Conservation (phyloP, 2,329 filamentous ascomycete species). For the Aureobasidium lini region DNA sequence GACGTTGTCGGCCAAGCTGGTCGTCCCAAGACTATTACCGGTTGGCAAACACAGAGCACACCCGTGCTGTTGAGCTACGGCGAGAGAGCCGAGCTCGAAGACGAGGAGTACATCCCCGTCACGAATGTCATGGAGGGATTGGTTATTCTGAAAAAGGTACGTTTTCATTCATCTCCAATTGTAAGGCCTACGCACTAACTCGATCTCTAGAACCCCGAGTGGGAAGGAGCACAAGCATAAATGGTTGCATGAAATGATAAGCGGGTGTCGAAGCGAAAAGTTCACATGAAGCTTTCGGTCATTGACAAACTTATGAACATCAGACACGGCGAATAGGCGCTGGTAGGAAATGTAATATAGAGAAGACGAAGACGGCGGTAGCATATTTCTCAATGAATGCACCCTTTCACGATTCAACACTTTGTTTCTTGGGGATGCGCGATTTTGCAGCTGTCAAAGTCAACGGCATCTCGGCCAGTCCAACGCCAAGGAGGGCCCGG, state of each 20-base stretch:
- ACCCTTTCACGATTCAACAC: slow-evolving; percentile 3
- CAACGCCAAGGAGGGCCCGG: not conserved
- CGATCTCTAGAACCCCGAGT: slow-evolving; percentile 25
- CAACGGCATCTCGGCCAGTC: not conserved
- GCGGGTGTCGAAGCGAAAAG: not conserved
- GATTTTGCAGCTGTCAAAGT: slow-evolving; percentile 3
- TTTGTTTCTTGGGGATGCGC: not conserved
- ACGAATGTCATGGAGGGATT: slow-evolving; percentile 88
- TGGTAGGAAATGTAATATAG: slow-evolving; percentile 12
- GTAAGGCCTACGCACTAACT: not conserved
- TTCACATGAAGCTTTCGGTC: not conserved
- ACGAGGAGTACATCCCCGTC: slow-evolving; percentile 92
- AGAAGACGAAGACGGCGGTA: not conserved
- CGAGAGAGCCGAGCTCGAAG: slow-evolving; percentile 91
- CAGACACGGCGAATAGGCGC: not conserved
- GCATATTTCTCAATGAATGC: slow-evolving; percentile 6
- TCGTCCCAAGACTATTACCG: slow-evolving; percentile 96
- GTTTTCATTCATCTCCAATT: slow-evolving; percentile 21
- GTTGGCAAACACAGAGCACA: slow-evolving; percentile 99
- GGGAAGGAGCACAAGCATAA: slow-evolving; percentile 21
- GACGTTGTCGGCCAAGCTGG: slow-evolving; percentile 97
- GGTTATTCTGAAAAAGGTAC: slow-evolving; percentile 93
- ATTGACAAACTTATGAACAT: not conserved
- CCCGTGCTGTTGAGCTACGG: slow-evolving; percentile 90
- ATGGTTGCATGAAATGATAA: slow-evolving; percentile 10